A percentile compares a stretch with the other conserved stretches of the same genome.
Conservation (phyloP, 2,329 filamentous ascomycete species). For the Sporothrix globosa region DNA sequence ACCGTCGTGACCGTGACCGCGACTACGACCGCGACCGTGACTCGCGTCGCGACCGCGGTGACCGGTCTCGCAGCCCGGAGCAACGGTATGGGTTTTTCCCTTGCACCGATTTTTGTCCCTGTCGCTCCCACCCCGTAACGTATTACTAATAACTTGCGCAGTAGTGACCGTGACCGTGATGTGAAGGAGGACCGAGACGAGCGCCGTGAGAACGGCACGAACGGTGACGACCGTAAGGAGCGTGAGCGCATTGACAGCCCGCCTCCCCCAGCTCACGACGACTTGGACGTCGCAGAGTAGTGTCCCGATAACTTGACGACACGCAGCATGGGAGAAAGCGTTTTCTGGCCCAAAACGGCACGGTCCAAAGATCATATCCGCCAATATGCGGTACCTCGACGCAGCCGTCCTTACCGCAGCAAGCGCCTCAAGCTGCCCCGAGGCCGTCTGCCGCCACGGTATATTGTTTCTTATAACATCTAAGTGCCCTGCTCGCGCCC, state of each 20-base stretch:
- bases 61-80: constrained; percentile 74
- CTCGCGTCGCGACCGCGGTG: constrained; percentile 67
- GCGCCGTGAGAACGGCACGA: constrained; percentile 74
- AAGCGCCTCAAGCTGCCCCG: constrained; percentile 4
- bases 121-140: constrained; percentile 38
- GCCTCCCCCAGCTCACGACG: constrained; percentile 82
- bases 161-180: constrained; percentile 63
- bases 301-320: neutral
- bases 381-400: neutral
- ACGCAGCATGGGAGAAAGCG: constrained; percentile 3
- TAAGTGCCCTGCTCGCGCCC: constrained; percentile 5
- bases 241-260: constrained; percentile 64
- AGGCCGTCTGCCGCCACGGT: constrained; percentile 1
- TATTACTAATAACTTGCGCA: constrained; percentile 49
- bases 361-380: neutral
- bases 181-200: constrained; percentile 70
- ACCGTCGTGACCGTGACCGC: constrained; percentile 77
- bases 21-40: constrained; percentile 74
- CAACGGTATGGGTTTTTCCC: constrained; percentile 50
- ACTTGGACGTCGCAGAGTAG: constrained; percentile 90
- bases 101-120: neutral
- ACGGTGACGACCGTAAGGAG: constrained; percentile 83
- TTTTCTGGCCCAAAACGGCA: neutral
- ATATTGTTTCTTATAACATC: constrained; percentile 22
- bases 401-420: neutral